Percentiles rank a stretch among this genome's conserved stretches.
phyloP scores from a whole-genome alignment of 768 basidiomycete genomes.

The Leccinum uliginosum region DNA sequence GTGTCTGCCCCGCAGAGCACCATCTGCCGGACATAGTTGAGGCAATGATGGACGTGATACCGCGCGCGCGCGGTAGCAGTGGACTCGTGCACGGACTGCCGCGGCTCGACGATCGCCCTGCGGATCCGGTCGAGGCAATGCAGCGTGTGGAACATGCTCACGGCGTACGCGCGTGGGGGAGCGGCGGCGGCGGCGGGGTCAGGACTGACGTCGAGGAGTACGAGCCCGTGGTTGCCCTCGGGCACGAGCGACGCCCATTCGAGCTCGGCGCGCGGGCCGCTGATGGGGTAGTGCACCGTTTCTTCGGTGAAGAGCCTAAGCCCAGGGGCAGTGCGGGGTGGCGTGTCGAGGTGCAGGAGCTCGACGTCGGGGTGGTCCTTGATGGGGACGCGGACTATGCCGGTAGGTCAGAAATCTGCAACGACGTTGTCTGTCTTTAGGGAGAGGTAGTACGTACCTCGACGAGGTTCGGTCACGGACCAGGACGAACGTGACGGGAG shows the following conservation, averaged over 20 bases:
- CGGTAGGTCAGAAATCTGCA: not conserved
- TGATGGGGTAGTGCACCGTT: slow-evolving; percentile 20
- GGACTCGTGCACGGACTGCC: not conserved
- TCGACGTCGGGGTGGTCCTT: slow-evolving; percentile 2
- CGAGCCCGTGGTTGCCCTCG: slow-evolving; percentile 14
- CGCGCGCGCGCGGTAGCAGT: not conserved
- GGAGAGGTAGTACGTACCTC: slow-evolving; percentile 8
- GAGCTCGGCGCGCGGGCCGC: slow-evolving; percentile 21
- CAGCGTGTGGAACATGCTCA: slow-evolving; percentile 38
- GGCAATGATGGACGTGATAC: slow-evolving; percentile 30
- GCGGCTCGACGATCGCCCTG: slow-evolving; percentile 12
- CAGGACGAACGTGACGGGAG: not conserved
- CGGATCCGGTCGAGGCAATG: slow-evolving; percentile 39
- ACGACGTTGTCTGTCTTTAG: not conserved
- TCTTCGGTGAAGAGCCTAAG: slow-evolving; percentile 20
- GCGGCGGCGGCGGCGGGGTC: slow-evolving; percentile 18
- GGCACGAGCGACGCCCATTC: slow-evolving; percentile 27
- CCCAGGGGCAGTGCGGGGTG: not conserved
- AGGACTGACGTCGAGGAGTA: slow-evolving; percentile 8
- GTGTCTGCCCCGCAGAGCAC: slow-evolving; percentile 34
- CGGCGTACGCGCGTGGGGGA: slow-evolving; percentile 32
- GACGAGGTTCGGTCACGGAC: slow-evolving; percentile 6
- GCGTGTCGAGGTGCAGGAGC: slow-evolving; percentile 15
- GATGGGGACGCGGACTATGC: slow-evolving; percentile 17
- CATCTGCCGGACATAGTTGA: slow-evolving; percentile 40